Conservation (phyloP, 129 eudicot species). For the Heracleum sosnowskyi region DNA sequence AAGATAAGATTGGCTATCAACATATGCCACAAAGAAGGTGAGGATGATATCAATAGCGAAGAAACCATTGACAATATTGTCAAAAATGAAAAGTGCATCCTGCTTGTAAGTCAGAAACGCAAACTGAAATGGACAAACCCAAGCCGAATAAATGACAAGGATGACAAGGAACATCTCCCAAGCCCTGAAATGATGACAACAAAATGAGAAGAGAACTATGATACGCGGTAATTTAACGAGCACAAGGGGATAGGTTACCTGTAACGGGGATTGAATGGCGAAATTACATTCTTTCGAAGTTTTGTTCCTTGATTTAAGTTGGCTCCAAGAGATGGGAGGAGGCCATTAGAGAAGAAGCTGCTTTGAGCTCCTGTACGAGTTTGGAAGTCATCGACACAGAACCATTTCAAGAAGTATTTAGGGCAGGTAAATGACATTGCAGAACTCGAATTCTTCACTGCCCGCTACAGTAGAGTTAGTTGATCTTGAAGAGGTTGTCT, state of each 20-base stretch:
- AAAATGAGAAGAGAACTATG: not conserved
- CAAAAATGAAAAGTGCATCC: conserved; percentile 54
- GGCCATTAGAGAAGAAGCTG: conserved; percentile 68
- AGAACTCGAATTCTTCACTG: not conserved
- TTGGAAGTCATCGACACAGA: conserved; percentile 47
- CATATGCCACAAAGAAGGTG: conserved; percentile 94
- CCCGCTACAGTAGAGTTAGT: conserved; percentile 6
- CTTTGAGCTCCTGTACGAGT: conserved; percentile 32
- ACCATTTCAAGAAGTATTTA: conserved; percentile 42
- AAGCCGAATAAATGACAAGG: conserved; percentile 82
- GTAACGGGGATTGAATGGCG: conserved; percentile 68
- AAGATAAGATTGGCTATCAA: conserved; percentile 60
- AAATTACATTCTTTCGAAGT: conserved; percentile 35
- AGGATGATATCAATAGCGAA: conserved; percentile 79
- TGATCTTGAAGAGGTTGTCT: conserved; percentile 5
- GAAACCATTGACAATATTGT: conserved; percentile 86
- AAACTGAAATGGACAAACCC: conserved; percentile 88
- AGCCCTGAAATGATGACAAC: conserved; percentile 45
- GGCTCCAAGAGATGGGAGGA: conserved; percentile 93
- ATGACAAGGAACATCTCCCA: conserved; percentile 90
- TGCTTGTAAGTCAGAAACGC: conserved; percentile 56
- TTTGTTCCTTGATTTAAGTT: conserved; percentile 34
- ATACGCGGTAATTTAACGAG: not conserved
- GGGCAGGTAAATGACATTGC: conserved; percentile 35
- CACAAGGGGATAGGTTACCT: conserved; percentile 37